Evolutionary conservation across 306 rosid genomes (phyloP), one percentile per base, ranked within the genome.

Genomic region (Calophaca sinica): DNA sequence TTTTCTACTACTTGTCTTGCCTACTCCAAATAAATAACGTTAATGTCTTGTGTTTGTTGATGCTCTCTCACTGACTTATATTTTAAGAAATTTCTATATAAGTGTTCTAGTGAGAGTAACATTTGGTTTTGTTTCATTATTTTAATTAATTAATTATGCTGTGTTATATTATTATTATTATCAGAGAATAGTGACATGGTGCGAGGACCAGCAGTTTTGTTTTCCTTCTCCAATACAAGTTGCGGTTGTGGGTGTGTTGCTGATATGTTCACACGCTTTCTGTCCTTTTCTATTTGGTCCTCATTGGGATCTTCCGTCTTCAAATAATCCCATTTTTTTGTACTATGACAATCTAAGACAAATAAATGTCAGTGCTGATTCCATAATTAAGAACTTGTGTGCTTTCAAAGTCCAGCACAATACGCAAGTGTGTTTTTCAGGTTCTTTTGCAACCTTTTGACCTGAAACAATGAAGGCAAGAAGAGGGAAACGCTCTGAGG

Each of bases 401-500:
- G 26, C 26, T 69, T 81, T 81, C 60, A 66, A 81, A 74, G 72
- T 76, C 78, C 64, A 55, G 79, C 58, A 67, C 48, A 61, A 75
- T 53, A 62, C 57, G 66, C 76, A 66, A 77, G 66, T 55, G 61
- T n/a, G n/a, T n/a, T n/a, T n/a, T n/a, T n/a, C n/a, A 70, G 74
- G 62, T 53, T 83, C 62, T 70, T 52, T 62, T 65, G 53, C 51
- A 28, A 64, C 36, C 26, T 77, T 85, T 79, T 82, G 83, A 83
- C 63, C 72, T 70, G 41, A 71, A 54, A 73, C 68, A 42, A 94
- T 94, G 99, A 88, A 87, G 76, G 72, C 96, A 52, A 81, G 14
- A 62, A 84, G 81, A 84, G 96, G 91, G 59, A 90, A 89, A 53
- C 90, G 87, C 29, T 83, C 96, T 0, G 97, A 94, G 97, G 99